Conservation (phyloP, 495 filamentous ascomycete species). For the Trichocladium uniseriatum region DNA sequence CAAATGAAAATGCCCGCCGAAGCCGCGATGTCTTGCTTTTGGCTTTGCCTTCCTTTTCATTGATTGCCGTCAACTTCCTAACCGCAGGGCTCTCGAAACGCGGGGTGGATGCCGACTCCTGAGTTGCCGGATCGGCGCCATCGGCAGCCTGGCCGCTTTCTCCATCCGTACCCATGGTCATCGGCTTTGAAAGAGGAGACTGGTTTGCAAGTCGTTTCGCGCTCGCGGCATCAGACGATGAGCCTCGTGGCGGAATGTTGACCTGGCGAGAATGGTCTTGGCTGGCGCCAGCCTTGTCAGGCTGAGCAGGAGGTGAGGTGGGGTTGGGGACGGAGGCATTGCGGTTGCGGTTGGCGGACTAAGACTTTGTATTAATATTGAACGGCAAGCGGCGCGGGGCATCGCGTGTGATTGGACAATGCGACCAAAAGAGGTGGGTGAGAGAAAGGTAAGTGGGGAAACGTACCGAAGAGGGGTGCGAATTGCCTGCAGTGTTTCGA, state of each 20-base stretch:
- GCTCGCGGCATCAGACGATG: slow-evolving; percentile 56
- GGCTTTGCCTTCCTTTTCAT: slow-evolving; percentile 55
- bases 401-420: slow-evolving; percentile 35
- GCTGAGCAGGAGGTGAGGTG: slow-evolving; percentile 33
- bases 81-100: slow-evolving; percentile 59
- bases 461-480: slow-evolving; percentile 42
- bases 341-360: slow-evolving; percentile 42
- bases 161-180: slow-evolving; percentile 45
- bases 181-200: slow-evolving; percentile 82
- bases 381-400: slow-evolving; percentile 7
- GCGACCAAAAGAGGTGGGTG: neutral
- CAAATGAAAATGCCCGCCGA: slow-evolving; percentile 91
- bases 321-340: slow-evolving; percentile 39
- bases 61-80: slow-evolving; percentile 69
- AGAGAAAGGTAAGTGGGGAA: neutral
- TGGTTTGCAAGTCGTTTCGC: slow-evolving; percentile 58
- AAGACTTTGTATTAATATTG: slow-evolving; percentile 27
- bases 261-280: slow-evolving; percentile 50
- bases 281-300: slow-evolving; percentile 31
- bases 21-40: slow-evolving; percentile 84
- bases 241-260: slow-evolving; percentile 57
- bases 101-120: slow-evolving; percentile 23
- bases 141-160: slow-evolving; percentile 24
- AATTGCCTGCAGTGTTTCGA: slow-evolving; percentile 20
- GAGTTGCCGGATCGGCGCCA: slow-evolving; percentile 21